phyloP scores from a whole-genome alignment of 1,284 basidiomycete genomes.

The Ceratobasidium sp. region DNA sequence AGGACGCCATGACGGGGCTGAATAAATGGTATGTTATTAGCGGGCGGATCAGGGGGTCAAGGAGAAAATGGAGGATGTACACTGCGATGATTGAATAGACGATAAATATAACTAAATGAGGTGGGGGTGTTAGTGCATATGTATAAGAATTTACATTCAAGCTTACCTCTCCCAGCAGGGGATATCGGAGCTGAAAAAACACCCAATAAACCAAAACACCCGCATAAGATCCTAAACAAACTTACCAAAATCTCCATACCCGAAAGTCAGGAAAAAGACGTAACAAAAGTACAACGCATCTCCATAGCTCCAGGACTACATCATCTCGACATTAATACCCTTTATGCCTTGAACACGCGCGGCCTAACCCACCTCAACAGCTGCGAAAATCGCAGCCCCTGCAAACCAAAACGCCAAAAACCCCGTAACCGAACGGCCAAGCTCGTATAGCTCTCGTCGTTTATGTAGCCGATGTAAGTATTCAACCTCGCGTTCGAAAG shows the following conservation, averaged over 20 bases:
- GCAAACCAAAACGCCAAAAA: constrained; percentile 49
- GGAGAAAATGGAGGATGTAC: not conserved
- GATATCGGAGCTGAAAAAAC: constrained; percentile 19
- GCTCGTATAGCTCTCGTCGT: constrained; percentile 44
- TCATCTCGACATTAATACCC: not conserved
- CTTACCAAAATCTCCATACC: constrained; percentile 44
- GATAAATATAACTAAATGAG: constrained; percentile 32
- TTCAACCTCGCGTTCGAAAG: constrained; percentile 45
- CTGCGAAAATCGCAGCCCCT: constrained; percentile 47
- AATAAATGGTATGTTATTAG: not conserved
- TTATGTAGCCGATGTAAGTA: constrained; percentile 43
- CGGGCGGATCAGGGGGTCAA: not conserved
- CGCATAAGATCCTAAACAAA: not conserved
- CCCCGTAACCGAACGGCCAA: constrained; percentile 41
- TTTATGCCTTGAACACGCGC: no score
- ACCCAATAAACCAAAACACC: not conserved
- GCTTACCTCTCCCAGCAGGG: constrained; percentile 39
- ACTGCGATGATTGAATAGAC: constrained; percentile 44
- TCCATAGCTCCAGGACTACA: constrained; percentile 40
- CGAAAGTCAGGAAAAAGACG: constrained; percentile 52
- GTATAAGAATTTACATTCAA: not conserved
- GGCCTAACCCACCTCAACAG: constrained; percentile 36
- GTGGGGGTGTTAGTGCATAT: not conserved
- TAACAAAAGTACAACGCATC: constrained; percentile 49
- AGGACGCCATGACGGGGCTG: constrained; percentile 57